Base-by-base conservation (phyloP, 1,284 basidiomycete genomes). In the Apiotrichum akiyoshidainum region DNA sequence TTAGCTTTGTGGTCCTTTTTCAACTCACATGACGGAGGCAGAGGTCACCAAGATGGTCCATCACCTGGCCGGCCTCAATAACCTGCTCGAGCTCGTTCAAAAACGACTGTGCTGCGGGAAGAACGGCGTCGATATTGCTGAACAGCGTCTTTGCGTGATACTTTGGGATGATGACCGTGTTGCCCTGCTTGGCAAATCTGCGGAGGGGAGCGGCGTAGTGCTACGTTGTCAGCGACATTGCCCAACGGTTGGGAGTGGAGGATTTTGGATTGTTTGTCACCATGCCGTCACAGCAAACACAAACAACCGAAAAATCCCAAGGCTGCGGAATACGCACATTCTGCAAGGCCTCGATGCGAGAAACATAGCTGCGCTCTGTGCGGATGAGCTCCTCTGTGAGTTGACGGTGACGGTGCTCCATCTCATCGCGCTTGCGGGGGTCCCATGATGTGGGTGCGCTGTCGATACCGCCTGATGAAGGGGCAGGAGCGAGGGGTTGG, bases 81-180 rank as follows among this genome's bases (percentile, higher is more conserved):
- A 92, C 86, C 74, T 81, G 83, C 74, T 96, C 90, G 37, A 98
- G 81, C 72, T 97, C 94, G 13, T 78, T 78, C 42, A 96, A 80
- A 70, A 98, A 94, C 0, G 88, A 86, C 68, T 89, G 87, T 66
- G 96, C 93, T 11, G 92, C 89, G 1, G 88, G 88, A 1, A 97
- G 75, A 14, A 98, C 83, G 52, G 85, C 87, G 75, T 96, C 94
- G 48, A 97, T 85, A 76, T 98, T 98, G 52, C 91, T 91, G 68
- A 98, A 98, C 33, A 98, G 82, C 0, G 86, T 88, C 68, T 92
- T 95, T 22, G 94, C 91, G 71, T 96, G 90, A 74, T 95, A 96
- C 19, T 86, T 80, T 3, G 89, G 87, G 50, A 98, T 84, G 67
- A 97, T 92, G 46, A 87, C 85, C 0, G 89, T 92, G 64, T 88